Evolutionary conservation across 495 filamentous ascomycete species (phyloP), one percentile per base, ranked within the genome.

Genomic region (Astrocystis sublimbata): DNA sequence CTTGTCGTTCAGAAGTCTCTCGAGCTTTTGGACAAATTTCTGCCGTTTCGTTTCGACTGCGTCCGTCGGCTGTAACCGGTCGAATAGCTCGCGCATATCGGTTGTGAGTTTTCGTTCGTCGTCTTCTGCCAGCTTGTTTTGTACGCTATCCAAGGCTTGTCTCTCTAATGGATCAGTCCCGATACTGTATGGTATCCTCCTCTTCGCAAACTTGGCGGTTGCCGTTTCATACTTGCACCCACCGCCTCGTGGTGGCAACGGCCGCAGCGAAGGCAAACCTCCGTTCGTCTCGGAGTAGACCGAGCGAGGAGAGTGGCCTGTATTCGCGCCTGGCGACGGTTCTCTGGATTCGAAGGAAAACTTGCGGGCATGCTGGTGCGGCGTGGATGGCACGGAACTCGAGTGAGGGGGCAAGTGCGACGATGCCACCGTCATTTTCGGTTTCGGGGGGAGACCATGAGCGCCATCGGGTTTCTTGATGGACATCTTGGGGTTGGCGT

Each of bases 361-460:
- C 65, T 92, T 89, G 65, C 92, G 86, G 65, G 92, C 83, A 72
- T 91, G 88, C 71, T 97, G 92, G 62, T 92, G 92, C 4, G 94
- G 94, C 1, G 94, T 98, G 4, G 94, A 96, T 0, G 94, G 94
- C 21, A 98, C 87, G 17, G 94, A 98, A 70, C 82, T 96, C 10
- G 94, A 96, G 60, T 96, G 92, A 12, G 69, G 92, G 12, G 69
- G 64, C 46, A 66, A 61, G 49, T 76, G 70, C 17, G 70, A 68
- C 42, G 69, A 58, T 7, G 61, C 62, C 2, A 69, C 54, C 38
- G 72, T 75, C 47, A 66, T 72, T 60, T 72, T 76, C 17, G 72
- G 68, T 64, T 69, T 76, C 46, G 65, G 52, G 13, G 75, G 61
- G 33, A 70, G 64, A 35, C 68, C 71, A 50, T 75, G 73, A 40